Evolutionary conservation across 129 eudicot species (phyloP).

Genomic region (Flaveria sonorensis): DNA sequence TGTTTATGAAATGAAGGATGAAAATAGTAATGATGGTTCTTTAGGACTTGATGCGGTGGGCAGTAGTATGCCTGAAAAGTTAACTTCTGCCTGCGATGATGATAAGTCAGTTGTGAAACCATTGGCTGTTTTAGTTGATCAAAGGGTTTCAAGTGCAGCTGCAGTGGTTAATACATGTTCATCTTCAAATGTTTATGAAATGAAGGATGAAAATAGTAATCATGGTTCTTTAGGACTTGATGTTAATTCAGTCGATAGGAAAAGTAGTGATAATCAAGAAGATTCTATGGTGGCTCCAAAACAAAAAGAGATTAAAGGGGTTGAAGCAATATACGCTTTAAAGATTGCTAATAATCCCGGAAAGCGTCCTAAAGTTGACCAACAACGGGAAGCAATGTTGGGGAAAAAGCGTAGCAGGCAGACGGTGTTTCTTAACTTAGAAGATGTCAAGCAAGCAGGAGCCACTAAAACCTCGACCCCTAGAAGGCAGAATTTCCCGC

Average conservation of each 20-base stretch:
- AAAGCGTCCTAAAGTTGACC: slow-evolving; percentile 82
- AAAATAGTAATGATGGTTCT: slow-evolving; percentile 26
- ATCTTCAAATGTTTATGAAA: not conserved
- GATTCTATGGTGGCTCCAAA: slow-evolving; percentile 54
- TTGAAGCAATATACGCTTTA: slow-evolving; percentile 76
- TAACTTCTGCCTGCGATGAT: slow-evolving; percentile 16
- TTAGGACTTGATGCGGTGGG: slow-evolving; percentile 35
- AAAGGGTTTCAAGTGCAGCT: slow-evolving; percentile 25
- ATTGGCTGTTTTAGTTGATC: slow-evolving; percentile 30
- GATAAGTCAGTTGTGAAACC: slow-evolving; percentile 46
- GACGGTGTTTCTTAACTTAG: slow-evolving; percentile 90
- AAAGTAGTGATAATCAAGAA: slow-evolving; percentile 48
- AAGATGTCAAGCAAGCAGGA: slow-evolving; percentile 90
- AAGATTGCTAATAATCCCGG: slow-evolving; percentile 66
- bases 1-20: slow-evolving; percentile 23
- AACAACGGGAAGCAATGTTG: slow-evolving; percentile 87
- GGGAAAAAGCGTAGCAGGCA: slow-evolving; percentile 93
- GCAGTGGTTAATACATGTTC: slow-evolving; percentile 6
- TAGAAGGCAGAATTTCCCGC: slow-evolving; percentile 67
- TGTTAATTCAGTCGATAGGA: slow-evolving; percentile 24
- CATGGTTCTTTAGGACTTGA: slow-evolving; percentile 39
- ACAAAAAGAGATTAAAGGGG: slow-evolving; percentile 65
- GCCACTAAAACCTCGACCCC: slow-evolving; percentile 72
- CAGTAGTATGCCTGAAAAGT: slow-evolving; percentile 26
- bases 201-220: slow-evolving; percentile 30